Base-by-base conservation (phyloP, 768 basidiomycete species). In the Boletus reticulatus region DNA sequence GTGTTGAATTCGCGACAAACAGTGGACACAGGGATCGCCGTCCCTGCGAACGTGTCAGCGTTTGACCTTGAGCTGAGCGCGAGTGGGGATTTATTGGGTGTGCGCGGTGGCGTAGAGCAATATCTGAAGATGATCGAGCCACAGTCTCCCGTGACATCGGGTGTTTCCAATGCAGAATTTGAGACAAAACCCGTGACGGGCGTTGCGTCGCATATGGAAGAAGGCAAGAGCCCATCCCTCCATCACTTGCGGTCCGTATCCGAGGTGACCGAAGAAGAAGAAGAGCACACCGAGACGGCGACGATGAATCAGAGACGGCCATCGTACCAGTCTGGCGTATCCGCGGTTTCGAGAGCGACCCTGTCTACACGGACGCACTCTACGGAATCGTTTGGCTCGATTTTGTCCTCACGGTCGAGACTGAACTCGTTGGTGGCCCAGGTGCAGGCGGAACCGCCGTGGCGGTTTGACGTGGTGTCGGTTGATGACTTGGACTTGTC, bases 401-500 rank as follows among this genome's bases (percentile, higher is more conserved):
- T 71, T 38, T 19, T 73, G 20, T 73, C 70, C 5, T 71, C 70
- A 2, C 58, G 55, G 36, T 73, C 71, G 5, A 46, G 46, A 12
- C 50, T 71, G 37, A 71, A 71, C 42, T 71, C 70, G 20, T 19
- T 71, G 29, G 70, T 73, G 10, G 70, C 70, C 29, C 67, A 73
- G 48, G 70, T 71, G 2, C 71, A 73, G 44, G 70, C 67, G 19
- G 67, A 75, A 31, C 74, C 79, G 2, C 81, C 77, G 29, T 88
- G 79, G 83, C 77, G 75, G 57, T 83, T 89, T 47, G 87, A 91
- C 55, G 80, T 90, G 44, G 86, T 86, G 20, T 87, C 88, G 7
- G 83, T 91, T 45, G 89, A 92, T 63, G 90, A 91, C 39, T 72
- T 89, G 41, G 89, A 92, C 54, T 72, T 91, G n/a, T 91, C 89